Evolutionary conservation across 1,284 basidiomycete genomes (phyloP).

Genomic region (Sparassis latifolia): DNA sequence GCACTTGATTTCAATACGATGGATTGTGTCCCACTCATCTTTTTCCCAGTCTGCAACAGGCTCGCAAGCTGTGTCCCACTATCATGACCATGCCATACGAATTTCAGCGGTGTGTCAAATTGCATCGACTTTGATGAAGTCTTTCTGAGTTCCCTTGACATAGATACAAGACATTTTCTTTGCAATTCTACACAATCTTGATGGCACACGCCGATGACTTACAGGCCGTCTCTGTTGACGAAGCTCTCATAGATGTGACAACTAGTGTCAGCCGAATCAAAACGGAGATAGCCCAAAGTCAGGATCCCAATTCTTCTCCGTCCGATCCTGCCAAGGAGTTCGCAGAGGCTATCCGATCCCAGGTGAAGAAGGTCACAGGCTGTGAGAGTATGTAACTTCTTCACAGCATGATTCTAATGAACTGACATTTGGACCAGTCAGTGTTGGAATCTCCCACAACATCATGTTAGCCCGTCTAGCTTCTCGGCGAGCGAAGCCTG

Average conservation of each 20-base stretch:
- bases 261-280: slow-evolving; percentile 48
- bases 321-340: slow-evolving; percentile 64
- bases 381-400: slow-evolving; percentile 66
- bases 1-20: slow-evolving; percentile 11
- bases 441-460: slow-evolving; percentile 89
- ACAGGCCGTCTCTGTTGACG: slow-evolving; percentile 94
- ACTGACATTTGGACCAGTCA: slow-evolving; percentile 42
- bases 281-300: slow-evolving; percentile 20
- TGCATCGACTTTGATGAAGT: slow-evolving; percentile 11
- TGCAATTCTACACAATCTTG: slow-evolving; percentile 89
- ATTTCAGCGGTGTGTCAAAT: slow-evolving; percentile 53
- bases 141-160: neutral
- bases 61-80: slow-evolving; percentile 68
- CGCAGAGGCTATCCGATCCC: slow-evolving; percentile 75
- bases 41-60: slow-evolving; percentile 68
- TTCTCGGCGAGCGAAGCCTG: slow-evolving; percentile 88
- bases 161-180: slow-evolving; percentile 78
- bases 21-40: neutral
- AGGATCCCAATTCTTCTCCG: slow-evolving; percentile 21
- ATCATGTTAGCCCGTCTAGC: slow-evolving; percentile 90
- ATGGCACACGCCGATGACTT: slow-evolving; percentile 87
- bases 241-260: slow-evolving; percentile 89
- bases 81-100: slow-evolving; percentile 87
- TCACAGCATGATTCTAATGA: neutral
- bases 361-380: slow-evolving; percentile 70